Percentiles rank a stretch among this genome's conserved stretches.
These are phyloP conservation scores for Macrophomina tecta DNA, from an alignment of 2,329 filamentous ascomycete genomes.

Conservation along the genomic window DNA sequence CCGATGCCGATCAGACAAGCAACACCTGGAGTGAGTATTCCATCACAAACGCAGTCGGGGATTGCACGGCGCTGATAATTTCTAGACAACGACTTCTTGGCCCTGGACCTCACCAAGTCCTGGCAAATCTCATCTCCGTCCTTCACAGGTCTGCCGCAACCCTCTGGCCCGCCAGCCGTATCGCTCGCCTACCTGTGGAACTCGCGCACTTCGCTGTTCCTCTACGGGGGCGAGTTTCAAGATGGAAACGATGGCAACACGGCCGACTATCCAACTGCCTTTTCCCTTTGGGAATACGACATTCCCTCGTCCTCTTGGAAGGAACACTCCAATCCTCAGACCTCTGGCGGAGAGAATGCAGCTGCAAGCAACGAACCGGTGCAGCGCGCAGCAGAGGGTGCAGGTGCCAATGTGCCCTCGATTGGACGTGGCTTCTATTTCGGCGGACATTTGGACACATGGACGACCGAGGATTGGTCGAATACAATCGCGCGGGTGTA, in stretches of 20 bases:
- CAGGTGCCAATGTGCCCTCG: conserved; percentile 71
- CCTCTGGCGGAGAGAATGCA: conserved; percentile 68
- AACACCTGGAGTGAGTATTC: conserved; percentile 71
- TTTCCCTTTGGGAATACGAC: conserved; percentile 74
- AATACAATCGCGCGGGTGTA: conserved; percentile 68
- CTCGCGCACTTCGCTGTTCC: conserved; percentile 70
- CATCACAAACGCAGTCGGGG: not conserved
- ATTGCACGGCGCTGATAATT: conserved; percentile 29
- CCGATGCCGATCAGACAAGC: conserved; percentile 60
- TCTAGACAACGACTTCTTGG: conserved; percentile 72
- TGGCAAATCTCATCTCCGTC: conserved; percentile 71
- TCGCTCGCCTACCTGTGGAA: conserved; percentile 79
- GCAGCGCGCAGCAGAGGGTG: conserved; percentile 75
- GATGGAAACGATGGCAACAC: conserved; percentile 50
- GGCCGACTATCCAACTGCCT: conserved; percentile 63
- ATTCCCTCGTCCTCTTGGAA: conserved; percentile 66
- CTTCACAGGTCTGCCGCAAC: conserved; percentile 66
- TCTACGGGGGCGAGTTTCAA: conserved; percentile 78
- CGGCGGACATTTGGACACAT: conserved; percentile 74
- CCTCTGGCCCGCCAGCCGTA: conserved; percentile 72
- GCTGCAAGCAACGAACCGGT: conserved; percentile 62
- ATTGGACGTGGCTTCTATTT: conserved; percentile 79
- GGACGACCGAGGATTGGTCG: conserved; percentile 72
- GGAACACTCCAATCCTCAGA: conserved; percentile 66
- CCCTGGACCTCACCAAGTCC: conserved; percentile 73